Evolutionary conservation across 768 basidiomycete genomes (phyloP).

Genomic region (Auricularia sp.): DNA sequence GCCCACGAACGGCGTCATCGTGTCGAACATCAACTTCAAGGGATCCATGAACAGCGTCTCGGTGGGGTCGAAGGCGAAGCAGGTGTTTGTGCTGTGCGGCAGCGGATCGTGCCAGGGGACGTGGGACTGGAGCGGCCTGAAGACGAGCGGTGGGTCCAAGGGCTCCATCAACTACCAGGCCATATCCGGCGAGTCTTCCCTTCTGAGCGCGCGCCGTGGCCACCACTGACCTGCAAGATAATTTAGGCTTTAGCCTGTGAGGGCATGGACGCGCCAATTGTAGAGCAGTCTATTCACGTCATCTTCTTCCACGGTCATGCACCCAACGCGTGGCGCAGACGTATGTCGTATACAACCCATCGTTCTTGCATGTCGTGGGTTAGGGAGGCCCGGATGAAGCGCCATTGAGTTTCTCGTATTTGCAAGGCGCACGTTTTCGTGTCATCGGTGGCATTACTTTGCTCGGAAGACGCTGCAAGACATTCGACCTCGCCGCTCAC

Average conservation of each 20-base stretch:
- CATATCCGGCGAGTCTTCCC: background rate
- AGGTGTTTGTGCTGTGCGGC: constrained; percentile 49
- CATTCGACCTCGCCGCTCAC: background rate
- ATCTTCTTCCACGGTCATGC: too few species aligned
- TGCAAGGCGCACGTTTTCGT: background rate
- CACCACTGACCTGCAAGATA: too few species aligned
- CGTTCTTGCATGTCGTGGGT: constrained; percentile 16
- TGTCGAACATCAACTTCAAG: constrained; percentile 37
- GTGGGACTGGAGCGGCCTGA: constrained; percentile 43
- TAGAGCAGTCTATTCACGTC: too few species aligned
- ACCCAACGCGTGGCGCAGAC: constrained; percentile 7
- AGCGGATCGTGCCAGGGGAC: constrained; percentile 29
- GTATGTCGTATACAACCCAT: constrained; percentile 33
- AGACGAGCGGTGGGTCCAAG: constrained; percentile 32
- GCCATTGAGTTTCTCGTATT: background rate
- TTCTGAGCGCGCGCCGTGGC: too few species aligned
- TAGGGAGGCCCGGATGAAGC: constrained; percentile 22
- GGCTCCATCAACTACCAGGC: constrained; percentile 18
- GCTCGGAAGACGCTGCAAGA: background rate
- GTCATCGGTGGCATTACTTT: background rate
- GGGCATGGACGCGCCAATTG: too few species aligned
- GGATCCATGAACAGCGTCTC: constrained; percentile 30
- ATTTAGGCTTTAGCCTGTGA: too few species aligned
- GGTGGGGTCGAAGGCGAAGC: constrained; percentile 32
- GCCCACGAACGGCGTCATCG: background rate